These are phyloP conservation scores for Arxiozyma bovina DNA, from an alignment of 1,139 yeast species.

Conservation along the genomic window DNA sequence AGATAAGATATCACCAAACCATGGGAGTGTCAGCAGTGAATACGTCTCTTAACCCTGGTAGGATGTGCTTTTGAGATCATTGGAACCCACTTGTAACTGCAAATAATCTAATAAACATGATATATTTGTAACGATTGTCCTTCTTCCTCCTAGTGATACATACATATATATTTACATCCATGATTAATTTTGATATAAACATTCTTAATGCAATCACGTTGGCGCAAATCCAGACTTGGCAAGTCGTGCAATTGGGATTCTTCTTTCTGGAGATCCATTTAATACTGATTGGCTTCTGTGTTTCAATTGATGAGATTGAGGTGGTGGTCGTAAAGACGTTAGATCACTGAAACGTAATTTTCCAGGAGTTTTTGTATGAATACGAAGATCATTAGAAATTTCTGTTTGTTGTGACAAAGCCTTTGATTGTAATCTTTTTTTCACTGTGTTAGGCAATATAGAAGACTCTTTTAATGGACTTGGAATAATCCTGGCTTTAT, in stretches of 20 bases:
- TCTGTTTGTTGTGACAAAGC: neutral
- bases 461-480: slow-evolving; percentile 29
- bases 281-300: slow-evolving; percentile 1
- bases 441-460: slow-evolving; percentile 6
- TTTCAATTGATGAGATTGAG: neutral
- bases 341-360: slow-evolving; percentile 1
- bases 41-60: too few relatives aligned
- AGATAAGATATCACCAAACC: neutral
- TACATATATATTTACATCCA: too few relatives aligned
- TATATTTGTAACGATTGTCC: too few relatives aligned
- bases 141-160: too few relatives aligned
- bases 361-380: neutral
- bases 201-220: neutral
- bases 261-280: slow-evolving; percentile 8
- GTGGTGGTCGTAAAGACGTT: slow-evolving; percentile 10
- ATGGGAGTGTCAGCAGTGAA: neutral
- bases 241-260: neutral
- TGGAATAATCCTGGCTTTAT: slow-evolving; percentile 31
- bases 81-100: too few relatives aligned
- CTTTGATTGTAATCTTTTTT: neutral
- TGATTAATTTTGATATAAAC: too few relatives aligned
- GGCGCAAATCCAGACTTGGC: neutral
- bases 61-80: too few relatives aligned
- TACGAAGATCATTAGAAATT: neutral
- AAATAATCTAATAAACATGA: too few relatives aligned